These are phyloP conservation scores for Solanum paucissectum DNA, from an alignment of 257 asterid genomes.

Conservation along the genomic window DNA sequence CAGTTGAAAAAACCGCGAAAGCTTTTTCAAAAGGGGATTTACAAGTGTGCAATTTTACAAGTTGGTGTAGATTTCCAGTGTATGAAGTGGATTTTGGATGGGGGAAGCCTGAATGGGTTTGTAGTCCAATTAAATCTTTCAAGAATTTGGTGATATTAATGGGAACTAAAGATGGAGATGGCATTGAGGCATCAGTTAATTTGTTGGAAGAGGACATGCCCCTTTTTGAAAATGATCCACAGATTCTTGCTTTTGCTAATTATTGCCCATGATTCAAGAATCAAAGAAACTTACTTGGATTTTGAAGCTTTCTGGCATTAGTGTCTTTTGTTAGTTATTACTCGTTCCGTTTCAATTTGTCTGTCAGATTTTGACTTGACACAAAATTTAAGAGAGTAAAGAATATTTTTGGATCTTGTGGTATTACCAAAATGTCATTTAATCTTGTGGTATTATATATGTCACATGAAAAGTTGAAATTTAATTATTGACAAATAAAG, in stretches of 20 bases:
- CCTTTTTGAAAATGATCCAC: not conserved
- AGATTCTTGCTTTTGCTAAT: not conserved
- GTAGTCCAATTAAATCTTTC: not conserved
- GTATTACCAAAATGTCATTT: not conserved
- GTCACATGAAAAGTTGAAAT: too few species aligned
- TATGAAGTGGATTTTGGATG: conserved; percentile 21
- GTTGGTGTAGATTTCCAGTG: conserved; percentile 16
- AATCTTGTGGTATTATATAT: too few species aligned
- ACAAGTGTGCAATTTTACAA: conserved; percentile 1
- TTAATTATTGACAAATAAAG: not conserved
- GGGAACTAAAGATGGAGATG: conserved; percentile 17
- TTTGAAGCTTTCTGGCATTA: not conserved
- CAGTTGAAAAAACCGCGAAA: not conserved
- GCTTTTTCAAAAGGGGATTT: not conserved
- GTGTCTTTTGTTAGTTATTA: not conserved
- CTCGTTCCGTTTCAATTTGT: too few species aligned
- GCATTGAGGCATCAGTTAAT: conserved; percentile 39
- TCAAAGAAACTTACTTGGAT: not conserved
- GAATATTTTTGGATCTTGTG: too few species aligned
- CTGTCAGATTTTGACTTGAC: not conserved
- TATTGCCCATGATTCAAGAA: not conserved
- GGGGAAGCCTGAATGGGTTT: conserved; percentile 12
- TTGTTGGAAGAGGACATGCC: conserved; percentile 17
- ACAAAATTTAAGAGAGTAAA: not conserved
- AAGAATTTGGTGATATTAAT: conserved; percentile 13